A percentile compares a stretch with the other conserved stretches of the same genome.
These are phyloP conservation scores for Ceratocystis papillata DNA, from an alignment of 2,329 filamentous ascomycete species.

Conservation along the genomic window DNA sequence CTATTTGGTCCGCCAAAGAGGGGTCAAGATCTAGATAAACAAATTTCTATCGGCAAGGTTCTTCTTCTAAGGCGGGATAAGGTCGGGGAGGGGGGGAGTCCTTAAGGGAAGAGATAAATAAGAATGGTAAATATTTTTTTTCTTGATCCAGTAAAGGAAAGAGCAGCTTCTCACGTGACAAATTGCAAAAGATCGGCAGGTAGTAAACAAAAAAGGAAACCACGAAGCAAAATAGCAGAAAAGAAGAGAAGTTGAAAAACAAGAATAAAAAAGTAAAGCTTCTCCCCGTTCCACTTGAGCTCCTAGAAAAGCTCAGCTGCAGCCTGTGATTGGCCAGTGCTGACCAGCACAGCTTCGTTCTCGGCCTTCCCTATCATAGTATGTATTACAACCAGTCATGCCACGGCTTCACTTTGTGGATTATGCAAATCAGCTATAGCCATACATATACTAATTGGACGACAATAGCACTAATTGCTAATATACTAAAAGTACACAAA, in stretches of 20 bases:
- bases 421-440: too few relatives aligned
- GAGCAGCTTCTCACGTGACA: not conserved
- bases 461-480: not conserved
- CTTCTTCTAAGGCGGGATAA: not conserved
- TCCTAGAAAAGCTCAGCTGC: not conserved
- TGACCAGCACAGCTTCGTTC: not conserved
- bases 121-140: slow-evolving; percentile 6
- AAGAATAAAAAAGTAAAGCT: not conserved
- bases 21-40: too few relatives aligned
- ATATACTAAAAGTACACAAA: slow-evolving; percentile 7
- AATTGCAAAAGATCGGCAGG: not conserved
- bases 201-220: not conserved
- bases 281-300: not conserved
- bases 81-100: not conserved
- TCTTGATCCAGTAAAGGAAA: slow-evolving; percentile 1
- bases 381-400: too few relatives aligned
- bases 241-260: not conserved
- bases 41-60: not conserved
- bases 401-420: too few relatives aligned
- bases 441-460: not conserved
- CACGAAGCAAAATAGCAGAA: not conserved
- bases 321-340: slow-evolving; percentile 19
- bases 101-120: not conserved
- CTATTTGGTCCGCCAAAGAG: not conserved
- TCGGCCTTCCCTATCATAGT: too few relatives aligned